Conservation (phyloP, 768 basidiomycete genomes). For the Lyophyllum atratum region DNA sequence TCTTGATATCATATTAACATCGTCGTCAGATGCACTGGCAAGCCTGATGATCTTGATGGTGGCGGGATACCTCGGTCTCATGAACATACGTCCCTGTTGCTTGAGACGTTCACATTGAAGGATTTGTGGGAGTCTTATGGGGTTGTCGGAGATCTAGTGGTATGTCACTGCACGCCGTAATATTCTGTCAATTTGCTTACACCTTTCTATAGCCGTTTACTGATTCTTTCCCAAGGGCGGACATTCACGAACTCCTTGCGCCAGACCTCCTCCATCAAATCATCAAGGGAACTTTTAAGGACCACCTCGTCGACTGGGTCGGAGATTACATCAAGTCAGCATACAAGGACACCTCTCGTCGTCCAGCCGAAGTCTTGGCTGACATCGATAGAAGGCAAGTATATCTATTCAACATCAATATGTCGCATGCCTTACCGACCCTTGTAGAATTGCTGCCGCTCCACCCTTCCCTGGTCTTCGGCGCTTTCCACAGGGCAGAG, state of each 20-base stretch:
- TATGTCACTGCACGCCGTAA: slow-evolving; percentile 6
- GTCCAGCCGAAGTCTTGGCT: neutral
- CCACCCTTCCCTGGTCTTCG: neutral
- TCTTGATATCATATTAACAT: neutral
- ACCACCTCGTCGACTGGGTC: slow-evolving; percentile 1
- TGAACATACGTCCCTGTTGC: slow-evolving; percentile 13
- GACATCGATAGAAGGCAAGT: neutral
- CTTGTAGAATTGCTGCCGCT: neutral
- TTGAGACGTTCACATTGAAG: slow-evolving; percentile 11
- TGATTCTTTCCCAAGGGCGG: neutral
- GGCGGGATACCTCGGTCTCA: slow-evolving; percentile 1
- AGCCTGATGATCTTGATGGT: slow-evolving; percentile 1
- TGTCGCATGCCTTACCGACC: neutral
- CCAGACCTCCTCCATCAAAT: neutral
- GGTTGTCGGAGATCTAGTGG: slow-evolving; percentile 24
- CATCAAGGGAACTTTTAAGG: neutral
- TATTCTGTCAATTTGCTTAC: neutral
- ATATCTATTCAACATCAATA: neutral
- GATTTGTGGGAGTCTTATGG: slow-evolving; percentile 29
- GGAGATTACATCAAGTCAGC: neutral
- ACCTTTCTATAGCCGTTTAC: neutral
- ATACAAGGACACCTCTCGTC: neutral
- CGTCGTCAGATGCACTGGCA: slow-evolving; percentile 9
- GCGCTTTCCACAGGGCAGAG: neutral
- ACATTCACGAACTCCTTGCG: neutral